A percentile compares a stretch with the other conserved stretches of the same genome.
phyloP scores from a whole-genome alignment of 106 monocot genomes.

The Vanilla planifolia region DNA sequence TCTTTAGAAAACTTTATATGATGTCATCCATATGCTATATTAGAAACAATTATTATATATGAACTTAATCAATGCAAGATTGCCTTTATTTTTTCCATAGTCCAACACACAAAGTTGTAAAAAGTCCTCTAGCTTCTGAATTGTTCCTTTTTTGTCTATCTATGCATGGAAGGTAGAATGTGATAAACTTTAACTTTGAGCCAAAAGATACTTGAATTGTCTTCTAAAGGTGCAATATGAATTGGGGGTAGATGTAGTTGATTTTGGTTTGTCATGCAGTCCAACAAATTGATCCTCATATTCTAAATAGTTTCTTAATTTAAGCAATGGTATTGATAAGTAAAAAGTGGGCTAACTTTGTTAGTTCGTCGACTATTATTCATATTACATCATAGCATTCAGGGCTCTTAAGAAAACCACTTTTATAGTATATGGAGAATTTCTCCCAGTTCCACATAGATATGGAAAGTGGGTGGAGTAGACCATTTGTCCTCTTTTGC shows the following conservation, averaged over 20 bases:
- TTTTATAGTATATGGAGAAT: background rate
- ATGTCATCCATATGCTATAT: too few species aligned
- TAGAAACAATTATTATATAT: too few species aligned
- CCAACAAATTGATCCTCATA: background rate
- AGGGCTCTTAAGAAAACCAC: background rate
- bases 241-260: background rate
- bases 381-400: background rate
- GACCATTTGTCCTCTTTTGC: background rate
- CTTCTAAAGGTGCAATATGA: too few species aligned
- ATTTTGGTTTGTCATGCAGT: background rate
- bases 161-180: too few species aligned
- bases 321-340: background rate
- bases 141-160: too few species aligned
- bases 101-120: too few species aligned
- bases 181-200: too few species aligned
- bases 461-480: background rate
- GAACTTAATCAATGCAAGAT: too few species aligned
- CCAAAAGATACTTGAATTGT: too few species aligned
- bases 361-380: background rate
- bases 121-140: too few species aligned
- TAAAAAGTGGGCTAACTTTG: background rate
- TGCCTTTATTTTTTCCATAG: too few species aligned
- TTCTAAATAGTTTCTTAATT: background rate
- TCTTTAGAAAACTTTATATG: too few species aligned
- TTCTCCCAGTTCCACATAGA: background rate